These are phyloP conservation scores for Stramenopiles sp. DNA, from an alignment of 352 stramenopile species.

Conservation along the genomic window DNA sequence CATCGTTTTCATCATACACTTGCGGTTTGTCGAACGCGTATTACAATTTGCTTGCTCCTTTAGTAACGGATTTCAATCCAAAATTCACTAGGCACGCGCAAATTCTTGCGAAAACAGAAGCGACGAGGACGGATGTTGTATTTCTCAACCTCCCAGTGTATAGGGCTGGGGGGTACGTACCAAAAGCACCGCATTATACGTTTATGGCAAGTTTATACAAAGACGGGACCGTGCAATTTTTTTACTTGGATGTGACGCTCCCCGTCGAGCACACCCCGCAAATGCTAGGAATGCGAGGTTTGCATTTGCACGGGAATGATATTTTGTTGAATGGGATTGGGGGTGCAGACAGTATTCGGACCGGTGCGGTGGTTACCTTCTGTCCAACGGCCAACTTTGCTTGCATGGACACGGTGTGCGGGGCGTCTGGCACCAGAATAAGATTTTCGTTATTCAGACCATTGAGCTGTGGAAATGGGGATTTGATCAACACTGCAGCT, in stretches of 20 bases:
- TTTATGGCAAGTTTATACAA: neutral
- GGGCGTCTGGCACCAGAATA: neutral
- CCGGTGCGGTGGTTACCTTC: neutral
- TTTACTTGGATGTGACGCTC: neutral
- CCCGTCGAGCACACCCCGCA: neutral
- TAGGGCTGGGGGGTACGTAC: neutral
- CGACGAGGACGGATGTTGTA: neutral
- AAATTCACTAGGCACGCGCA: neutral
- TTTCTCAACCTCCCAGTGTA: neutral
- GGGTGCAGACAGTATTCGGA: neutral
- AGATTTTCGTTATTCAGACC: neutral
- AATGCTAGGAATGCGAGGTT: neutral
- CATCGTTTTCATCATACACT: neutral
- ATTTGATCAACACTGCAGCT: neutral
- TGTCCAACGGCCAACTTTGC: slow-evolving; percentile 9
- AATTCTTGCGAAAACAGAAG: neutral
- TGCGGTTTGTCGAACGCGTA: neutral
- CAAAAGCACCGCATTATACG: neutral
- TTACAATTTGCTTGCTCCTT: slow-evolving; percentile 1
- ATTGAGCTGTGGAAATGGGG: slow-evolving; percentile 6
- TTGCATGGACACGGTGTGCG: slow-evolving; percentile 2
- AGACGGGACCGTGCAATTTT: slow-evolving; percentile 10
- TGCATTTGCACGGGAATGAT: neutral
- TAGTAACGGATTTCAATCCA: slow-evolving; percentile 10
- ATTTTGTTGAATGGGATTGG: neutral